Percentiles rank a stretch among this genome's conserved stretches.
Conservation (phyloP, 139 green algal genomes). For the Micractinium conductrix region DNA sequence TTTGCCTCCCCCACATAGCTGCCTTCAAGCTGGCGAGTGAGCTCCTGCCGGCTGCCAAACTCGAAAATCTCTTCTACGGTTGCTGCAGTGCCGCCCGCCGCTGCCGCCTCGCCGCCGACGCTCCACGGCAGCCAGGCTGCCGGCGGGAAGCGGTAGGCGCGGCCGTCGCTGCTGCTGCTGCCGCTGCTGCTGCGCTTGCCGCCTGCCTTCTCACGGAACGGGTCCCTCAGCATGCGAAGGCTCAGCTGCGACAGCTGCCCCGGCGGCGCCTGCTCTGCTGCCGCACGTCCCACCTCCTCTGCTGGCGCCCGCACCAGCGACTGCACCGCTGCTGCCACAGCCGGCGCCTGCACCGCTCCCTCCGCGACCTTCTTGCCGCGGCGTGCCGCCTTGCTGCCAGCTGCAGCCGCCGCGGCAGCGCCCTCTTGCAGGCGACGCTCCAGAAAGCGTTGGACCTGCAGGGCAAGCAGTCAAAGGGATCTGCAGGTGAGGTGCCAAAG, state of each 20-base stretch:
- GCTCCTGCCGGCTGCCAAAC: too few species aligned
- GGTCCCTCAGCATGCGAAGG: neutral
- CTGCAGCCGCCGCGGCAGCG: neutral
- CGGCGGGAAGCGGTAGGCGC: neutral
- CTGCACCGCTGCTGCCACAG: neutral
- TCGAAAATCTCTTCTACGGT: too few species aligned
- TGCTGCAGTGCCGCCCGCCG: neutral
- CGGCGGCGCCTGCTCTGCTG: neutral
- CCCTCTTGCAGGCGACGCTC: conserved; percentile 6
- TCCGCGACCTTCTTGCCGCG: neutral
- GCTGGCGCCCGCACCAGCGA: neutral
- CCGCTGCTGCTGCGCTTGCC: neutral
- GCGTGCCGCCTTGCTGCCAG: neutral
- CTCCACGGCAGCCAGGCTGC: neutral
- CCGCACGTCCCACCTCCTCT: neutral
- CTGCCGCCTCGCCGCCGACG: neutral
- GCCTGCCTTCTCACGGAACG: neutral
- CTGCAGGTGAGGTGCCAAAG: too few species aligned
- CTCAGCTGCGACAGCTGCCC: neutral
- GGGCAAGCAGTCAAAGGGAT: too few species aligned
- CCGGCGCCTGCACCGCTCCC: neutral
- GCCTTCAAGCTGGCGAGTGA: too few species aligned
- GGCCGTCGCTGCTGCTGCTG: neutral
- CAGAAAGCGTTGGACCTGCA: neutral
- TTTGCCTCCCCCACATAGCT: neutral